A percentile compares a stretch with the other conserved stretches of the same genome.
Conservation (phyloP, 2,329 filamentous ascomycete species). For the Hypoxylon sp. region DNA sequence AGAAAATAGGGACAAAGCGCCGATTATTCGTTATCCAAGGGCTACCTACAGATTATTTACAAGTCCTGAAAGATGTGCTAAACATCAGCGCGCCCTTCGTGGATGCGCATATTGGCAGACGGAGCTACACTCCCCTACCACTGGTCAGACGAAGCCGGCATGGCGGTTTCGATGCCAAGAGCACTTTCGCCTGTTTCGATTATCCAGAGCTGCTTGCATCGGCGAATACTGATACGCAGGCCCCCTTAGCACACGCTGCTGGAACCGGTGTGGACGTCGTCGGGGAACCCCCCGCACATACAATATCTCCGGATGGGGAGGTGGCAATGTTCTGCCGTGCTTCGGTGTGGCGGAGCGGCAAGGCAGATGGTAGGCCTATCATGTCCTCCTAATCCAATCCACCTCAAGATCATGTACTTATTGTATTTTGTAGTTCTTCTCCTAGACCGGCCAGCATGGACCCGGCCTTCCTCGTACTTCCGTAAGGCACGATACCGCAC, state of each 20-base stretch:
- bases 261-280: slow-evolving; percentile 23
- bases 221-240: neutral
- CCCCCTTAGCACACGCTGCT: neutral
- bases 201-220: slow-evolving; percentile 53
- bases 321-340: slow-evolving; percentile 54
- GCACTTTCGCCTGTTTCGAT: slow-evolving; percentile 47
- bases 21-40: slow-evolving; percentile 51
- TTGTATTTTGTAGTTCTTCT: slow-evolving; percentile 50
- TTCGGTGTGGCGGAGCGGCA: slow-evolving; percentile 54
- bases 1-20: neutral
- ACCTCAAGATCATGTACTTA: neutral
- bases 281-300: slow-evolving; percentile 38
- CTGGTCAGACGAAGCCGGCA: slow-evolving; percentile 12
- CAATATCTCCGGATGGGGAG: slow-evolving; percentile 43
- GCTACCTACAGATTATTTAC: slow-evolving; percentile 43
- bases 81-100: slow-evolving; percentile 53
- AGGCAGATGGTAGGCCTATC: slow-evolving; percentile 44
- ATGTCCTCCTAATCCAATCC: neutral
- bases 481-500: slow-evolving; percentile 41
- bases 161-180: neutral
- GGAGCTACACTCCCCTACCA: slow-evolving; percentile 49
- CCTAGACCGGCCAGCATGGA: slow-evolving; percentile 52
- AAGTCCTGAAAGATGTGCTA: slow-evolving; percentile 46
- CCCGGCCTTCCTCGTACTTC: slow-evolving; percentile 33
- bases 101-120: slow-evolving; percentile 51